phyloP scores from a whole-genome alignment of 768 basidiomycete species.

The Crassisporium funariophilum region DNA sequence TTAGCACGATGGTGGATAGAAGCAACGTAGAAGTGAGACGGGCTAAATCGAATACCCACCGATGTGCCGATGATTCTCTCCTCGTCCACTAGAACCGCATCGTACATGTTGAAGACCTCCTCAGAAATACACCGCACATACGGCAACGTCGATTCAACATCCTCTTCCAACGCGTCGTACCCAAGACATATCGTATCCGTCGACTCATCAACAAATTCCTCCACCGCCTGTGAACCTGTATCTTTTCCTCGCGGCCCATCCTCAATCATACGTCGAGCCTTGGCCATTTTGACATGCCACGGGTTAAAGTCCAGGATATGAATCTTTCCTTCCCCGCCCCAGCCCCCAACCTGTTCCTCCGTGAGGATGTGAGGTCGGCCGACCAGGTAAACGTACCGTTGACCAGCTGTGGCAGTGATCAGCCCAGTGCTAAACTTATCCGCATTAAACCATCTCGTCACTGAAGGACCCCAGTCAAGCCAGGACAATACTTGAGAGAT shows the following conservation, averaged over 20 bases:
- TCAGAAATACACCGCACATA: no score
- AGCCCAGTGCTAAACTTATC: conserved; percentile 3
- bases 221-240: no score
- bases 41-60: no score
- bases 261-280: no score
- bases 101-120: background rate
- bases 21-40: no score
- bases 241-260: no score
- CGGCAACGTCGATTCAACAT: no score
- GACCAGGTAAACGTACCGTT: conserved; percentile 15
- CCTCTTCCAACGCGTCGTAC: no score
- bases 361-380: background rate
- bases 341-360: background rate
- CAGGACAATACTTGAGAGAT: conserved; percentile 1
- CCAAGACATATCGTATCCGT: no score
- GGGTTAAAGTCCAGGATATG: conserved; percentile 17
- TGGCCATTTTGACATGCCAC: conserved; percentile 16
- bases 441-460: conserved; percentile 10
- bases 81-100: conserved; percentile 1
- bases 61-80: conserved; percentile 4
- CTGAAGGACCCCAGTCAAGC: conserved; percentile 5
- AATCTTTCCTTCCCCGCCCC: no score
- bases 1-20: no score
- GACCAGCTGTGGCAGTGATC: conserved; percentile 14
- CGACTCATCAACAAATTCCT: no score